Percentiles rank a stretch among this genome's conserved stretches.
phyloP scores from a whole-genome alignment of 495 filamentous ascomycete genomes.

The Penicillium herquei region DNA sequence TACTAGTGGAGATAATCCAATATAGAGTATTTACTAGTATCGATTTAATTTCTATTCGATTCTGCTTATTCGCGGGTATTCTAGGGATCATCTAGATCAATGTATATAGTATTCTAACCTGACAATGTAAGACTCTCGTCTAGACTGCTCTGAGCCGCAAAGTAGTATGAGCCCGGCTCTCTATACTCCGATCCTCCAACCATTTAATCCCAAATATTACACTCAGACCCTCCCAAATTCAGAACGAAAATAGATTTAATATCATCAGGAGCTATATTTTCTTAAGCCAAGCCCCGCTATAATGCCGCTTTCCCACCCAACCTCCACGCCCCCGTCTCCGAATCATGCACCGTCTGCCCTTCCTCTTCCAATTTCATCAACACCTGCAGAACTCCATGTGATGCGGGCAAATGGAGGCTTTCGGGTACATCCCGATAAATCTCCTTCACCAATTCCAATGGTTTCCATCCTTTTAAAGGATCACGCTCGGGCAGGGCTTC shows the following conservation, averaged over 20 bases:
- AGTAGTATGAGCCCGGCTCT: too few species aligned
- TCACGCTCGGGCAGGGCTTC: slow-evolving; percentile 32
- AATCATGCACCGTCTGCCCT: slow-evolving; percentile 53
- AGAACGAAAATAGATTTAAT: not conserved
- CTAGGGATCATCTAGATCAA: too few species aligned
- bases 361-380: slow-evolving; percentile 68
- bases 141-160: too few species aligned
- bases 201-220: not conserved
- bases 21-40: too few species aligned
- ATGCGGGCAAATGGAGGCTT: slow-evolving; percentile 70
- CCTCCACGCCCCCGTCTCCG: slow-evolving; percentile 53
- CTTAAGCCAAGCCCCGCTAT: not conserved
- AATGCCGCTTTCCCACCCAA: slow-evolving; percentile 34
- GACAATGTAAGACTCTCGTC: too few species aligned
- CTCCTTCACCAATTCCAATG: slow-evolving; percentile 78
- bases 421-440: slow-evolving; percentile 81
- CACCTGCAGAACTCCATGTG: slow-evolving; percentile 65
- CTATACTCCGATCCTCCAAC: too few species aligned
- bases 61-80: too few species aligned
- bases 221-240: not conserved
- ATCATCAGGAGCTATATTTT: not conserved
- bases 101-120: too few species aligned
- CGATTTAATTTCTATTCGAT: too few species aligned
- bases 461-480: slow-evolving; percentile 49
- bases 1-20: too few species aligned